phyloP scores from a whole-genome alignment of 2,329 filamentous ascomycete species.

The Capronia epimyces region DNA sequence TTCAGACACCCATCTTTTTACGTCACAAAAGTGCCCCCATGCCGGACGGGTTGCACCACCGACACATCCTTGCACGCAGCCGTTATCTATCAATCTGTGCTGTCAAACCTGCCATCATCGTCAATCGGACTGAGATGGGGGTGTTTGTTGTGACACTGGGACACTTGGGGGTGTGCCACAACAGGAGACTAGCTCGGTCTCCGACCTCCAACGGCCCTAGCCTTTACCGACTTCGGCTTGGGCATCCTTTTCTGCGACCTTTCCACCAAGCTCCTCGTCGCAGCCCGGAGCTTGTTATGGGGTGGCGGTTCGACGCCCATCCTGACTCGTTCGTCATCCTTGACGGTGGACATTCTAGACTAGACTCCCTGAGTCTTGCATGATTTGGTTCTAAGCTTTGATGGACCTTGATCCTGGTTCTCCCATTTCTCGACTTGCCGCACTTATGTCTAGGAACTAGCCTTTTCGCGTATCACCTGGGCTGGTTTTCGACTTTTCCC shows the following conservation, averaged over 20 bases:
- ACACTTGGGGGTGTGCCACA: slow-evolving; percentile 7
- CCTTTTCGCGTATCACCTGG: slow-evolving; percentile 1
- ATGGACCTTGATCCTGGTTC: slow-evolving; percentile 19
- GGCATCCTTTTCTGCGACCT: slow-evolving; percentile 13
- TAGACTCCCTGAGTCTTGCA: slow-evolving; percentile 20
- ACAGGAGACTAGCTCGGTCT: slow-evolving; percentile 12
- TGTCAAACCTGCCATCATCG: slow-evolving; percentile 7
- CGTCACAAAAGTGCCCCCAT: slow-evolving; percentile 17
- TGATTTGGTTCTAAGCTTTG: slow-evolving; percentile 6
- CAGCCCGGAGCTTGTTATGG: slow-evolving; percentile 12
- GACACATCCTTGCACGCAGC: slow-evolving; percentile 6
- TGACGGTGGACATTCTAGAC: slow-evolving; percentile 15
- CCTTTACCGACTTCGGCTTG: slow-evolving; percentile 23
- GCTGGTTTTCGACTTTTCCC: slow-evolving; percentile 1
- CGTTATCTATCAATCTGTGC: slow-evolving; percentile 22
- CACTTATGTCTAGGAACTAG: slow-evolving; percentile 6
- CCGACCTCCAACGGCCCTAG: slow-evolving; percentile 9
- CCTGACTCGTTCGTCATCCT: slow-evolving; percentile 18
- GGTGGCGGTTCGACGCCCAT: slow-evolving; percentile 26
- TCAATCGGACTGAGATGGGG: not conserved
- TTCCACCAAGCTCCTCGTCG: slow-evolving; percentile 9
- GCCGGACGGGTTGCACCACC: not conserved
- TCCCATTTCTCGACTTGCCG: slow-evolving; percentile 9
- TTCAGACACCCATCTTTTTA: slow-evolving; percentile 19
- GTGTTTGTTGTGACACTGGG: slow-evolving; percentile 10